Base-by-base conservation (phyloP, 352 stramenopile species). In the Phytophthora aleatoria region DNA sequence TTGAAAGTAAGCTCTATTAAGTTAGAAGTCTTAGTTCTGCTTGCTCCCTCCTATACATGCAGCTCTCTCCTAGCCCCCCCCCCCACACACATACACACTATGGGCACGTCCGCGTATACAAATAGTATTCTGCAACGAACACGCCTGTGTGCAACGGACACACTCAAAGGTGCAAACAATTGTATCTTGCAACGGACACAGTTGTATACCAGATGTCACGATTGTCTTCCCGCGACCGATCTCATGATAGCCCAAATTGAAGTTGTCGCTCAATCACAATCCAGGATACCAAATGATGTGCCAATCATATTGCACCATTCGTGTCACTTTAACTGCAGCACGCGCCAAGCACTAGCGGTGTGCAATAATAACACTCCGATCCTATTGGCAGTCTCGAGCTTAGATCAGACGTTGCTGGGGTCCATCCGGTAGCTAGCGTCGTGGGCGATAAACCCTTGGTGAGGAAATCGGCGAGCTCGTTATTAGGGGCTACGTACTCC, bases 391-490 rank as follows among this genome's bases (percentile, higher is more conserved):
- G 57, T 59, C 49, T 50, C 31, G 39, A 49, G 48, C 8, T 41
- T 47, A 7, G 16, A 5, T 3, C n/a, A 33, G 10, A 57, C 20
- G 50, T 49, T 54, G n/a, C 16, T 60, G 6, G 33, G 38, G 10
- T 13, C 27, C 8, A 69, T 12, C 15, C 67, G 30, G 27, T 63
- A 67, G 20, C 49, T 49, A 72, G 60, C 20, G 44, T 61, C 48
- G 67, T 67, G 5, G 67, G 43, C 15, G 62, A 52, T 6, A 69
- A 13, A 2, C 45, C 35, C 38, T 43, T 43, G 16, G 3, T 43
- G 12, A 43, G 38, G 13, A 20, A 43, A 20, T 43, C 48, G 51
- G 48, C 71, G 16, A 20, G 20, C 20, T 72, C 57, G 20, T 67
- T 67, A 26, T 61, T 67, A 20, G 61, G 70, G 55, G 16, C 16